phyloP scores from a whole-genome alignment of 805 yeast species.

The Yamadazyma akitaensis region DNA sequence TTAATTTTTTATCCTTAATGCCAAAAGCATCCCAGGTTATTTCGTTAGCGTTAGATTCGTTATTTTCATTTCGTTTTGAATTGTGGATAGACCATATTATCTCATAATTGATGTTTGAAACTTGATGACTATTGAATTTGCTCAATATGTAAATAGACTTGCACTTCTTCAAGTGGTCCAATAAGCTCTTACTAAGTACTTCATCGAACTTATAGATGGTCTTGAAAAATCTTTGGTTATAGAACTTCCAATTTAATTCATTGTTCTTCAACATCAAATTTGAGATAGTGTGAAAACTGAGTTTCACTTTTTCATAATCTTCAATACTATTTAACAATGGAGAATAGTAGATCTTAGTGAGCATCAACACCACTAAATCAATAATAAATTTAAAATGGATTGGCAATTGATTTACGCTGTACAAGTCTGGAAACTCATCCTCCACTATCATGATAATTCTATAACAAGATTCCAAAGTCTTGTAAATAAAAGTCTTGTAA shows the following conservation, averaged over 20 bases:
- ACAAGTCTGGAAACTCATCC: constrained; percentile 18
- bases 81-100: constrained; percentile 37
- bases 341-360: constrained; percentile 31
- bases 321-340: constrained; percentile 24
- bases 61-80: constrained; percentile 9
- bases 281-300: constrained; percentile 21
- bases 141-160: constrained; percentile 29
- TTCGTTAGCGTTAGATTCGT: constrained; percentile 6
- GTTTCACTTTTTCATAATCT: constrained; percentile 25
- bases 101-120: constrained; percentile 36
- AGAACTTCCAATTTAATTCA: constrained; percentile 20
- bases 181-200: constrained; percentile 13
- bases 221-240: constrained; percentile 21
- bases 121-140: constrained; percentile 32
- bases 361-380: constrained; percentile 29
- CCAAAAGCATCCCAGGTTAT: constrained; percentile 30
- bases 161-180: constrained; percentile 16
- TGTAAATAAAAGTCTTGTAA: constrained; percentile 26
- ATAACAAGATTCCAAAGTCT: constrained; percentile 27
- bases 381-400: constrained; percentile 39
- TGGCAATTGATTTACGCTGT: constrained; percentile 31
- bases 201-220: constrained; percentile 24
- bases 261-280: constrained; percentile 15
- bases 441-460: constrained; percentile 23
- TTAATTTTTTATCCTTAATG: constrained; percentile 16